These are phyloP conservation scores for Globisporangium cylindrosporum DNA, from an alignment of 352 stramenopile genomes.

Conservation along the genomic window DNA sequence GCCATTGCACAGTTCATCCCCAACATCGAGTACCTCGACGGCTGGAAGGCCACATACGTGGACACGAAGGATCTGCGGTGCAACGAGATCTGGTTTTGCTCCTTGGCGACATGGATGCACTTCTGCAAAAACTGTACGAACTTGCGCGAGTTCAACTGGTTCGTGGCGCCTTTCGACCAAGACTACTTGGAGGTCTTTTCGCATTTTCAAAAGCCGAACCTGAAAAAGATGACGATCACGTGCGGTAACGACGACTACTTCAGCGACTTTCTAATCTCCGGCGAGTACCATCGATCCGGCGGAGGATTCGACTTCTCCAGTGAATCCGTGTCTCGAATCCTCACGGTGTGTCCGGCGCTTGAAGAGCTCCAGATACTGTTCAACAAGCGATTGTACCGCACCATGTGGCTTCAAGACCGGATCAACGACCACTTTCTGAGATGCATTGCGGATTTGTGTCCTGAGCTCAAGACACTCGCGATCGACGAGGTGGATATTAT, in stretches of 20 bases:
- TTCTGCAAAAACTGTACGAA: slow-evolving; percentile 8
- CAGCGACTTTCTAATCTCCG: neutral
- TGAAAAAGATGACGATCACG: slow-evolving; percentile 12
- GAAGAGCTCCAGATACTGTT: slow-evolving; percentile 18
- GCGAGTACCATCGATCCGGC: slow-evolving; percentile 4
- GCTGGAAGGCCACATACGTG: slow-evolving; percentile 19
- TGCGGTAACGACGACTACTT: slow-evolving; percentile 7
- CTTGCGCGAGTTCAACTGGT: slow-evolving; percentile 19
- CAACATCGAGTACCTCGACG: slow-evolving; percentile 23
- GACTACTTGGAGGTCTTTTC: slow-evolving; percentile 2
- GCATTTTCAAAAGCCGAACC: neutral
- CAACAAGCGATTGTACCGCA: neutral
- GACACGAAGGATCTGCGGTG: slow-evolving; percentile 20
- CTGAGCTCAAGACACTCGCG: neutral
- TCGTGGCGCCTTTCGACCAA: slow-evolving; percentile 11
- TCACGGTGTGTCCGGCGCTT: slow-evolving; percentile 13
- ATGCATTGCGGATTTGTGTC: neutral
- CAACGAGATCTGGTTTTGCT: slow-evolving; percentile 17
- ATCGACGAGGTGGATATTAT: slow-evolving; percentile 10
- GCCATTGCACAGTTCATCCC: slow-evolving; percentile 19
- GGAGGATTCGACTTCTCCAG: slow-evolving; percentile 4
- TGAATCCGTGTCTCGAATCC: neutral
- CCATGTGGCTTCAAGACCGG: neutral
- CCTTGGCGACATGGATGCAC: neutral
- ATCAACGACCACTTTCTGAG: slow-evolving; percentile 5